phyloP scores from a whole-genome alignment of 2,329 filamentous ascomycete species.

The Talaromyces marneffei region DNA sequence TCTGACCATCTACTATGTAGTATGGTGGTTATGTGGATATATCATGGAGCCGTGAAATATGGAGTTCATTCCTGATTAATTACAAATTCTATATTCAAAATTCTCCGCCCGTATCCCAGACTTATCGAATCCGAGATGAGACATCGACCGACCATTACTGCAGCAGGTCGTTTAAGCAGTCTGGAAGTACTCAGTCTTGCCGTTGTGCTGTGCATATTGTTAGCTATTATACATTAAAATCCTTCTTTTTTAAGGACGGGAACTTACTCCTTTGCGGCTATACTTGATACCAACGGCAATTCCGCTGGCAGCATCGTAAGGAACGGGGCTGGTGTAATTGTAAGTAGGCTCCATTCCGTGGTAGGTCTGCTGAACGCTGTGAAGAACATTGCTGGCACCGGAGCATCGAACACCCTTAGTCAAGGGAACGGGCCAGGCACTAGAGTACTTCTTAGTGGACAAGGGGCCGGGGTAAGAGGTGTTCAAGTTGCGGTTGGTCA shows the following conservation, averaged over 20 bases:
- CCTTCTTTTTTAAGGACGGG: too few species aligned
- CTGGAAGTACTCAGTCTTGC: not conserved
- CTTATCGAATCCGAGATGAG: not conserved
- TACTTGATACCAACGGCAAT: constrained; percentile 49
- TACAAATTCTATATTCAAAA: not conserved
- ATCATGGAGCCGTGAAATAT: too few species aligned
- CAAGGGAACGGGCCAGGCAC: constrained; percentile 27
- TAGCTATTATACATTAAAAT: not conserved
- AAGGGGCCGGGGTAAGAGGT: constrained; percentile 49
- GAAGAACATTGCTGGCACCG: constrained; percentile 29
- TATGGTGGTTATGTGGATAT: too few species aligned
- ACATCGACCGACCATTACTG: not conserved
- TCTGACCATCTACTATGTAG: too few species aligned
- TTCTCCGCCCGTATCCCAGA: too few species aligned
- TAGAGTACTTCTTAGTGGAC: constrained; percentile 20
- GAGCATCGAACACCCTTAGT: constrained; percentile 26
- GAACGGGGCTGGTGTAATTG: constrained; percentile 33
- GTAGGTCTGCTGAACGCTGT: constrained; percentile 31
- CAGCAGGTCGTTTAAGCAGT: not conserved
- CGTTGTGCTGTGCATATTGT: not conserved
- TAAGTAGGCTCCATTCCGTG: constrained; percentile 25
- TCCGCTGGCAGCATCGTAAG: constrained; percentile 23
- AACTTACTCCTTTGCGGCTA: constrained; percentile 49
- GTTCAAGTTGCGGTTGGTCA: constrained; percentile 46
- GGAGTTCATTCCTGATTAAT: not conserved